Conservation (phyloP, 768 basidiomycete species). For the Chalciporus chontae region DNA sequence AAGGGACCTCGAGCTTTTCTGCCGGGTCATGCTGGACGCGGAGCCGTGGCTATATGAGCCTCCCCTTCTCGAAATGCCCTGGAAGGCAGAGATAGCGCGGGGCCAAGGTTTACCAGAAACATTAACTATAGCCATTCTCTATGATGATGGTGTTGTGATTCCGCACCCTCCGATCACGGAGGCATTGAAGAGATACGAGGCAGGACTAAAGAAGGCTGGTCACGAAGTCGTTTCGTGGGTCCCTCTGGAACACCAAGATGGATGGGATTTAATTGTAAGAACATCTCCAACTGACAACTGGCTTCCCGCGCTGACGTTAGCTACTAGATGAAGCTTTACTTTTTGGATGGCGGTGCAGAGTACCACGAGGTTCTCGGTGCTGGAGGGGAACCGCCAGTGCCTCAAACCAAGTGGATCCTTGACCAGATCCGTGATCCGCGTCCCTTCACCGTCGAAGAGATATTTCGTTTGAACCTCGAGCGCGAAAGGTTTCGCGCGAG, state of each 20-base stretch:
- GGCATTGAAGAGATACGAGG: slow-evolving; percentile 38
- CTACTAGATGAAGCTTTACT: slow-evolving; percentile 42
- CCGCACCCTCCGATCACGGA: slow-evolving; percentile 47
- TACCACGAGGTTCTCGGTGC: slow-evolving; percentile 36
- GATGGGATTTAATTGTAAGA: slow-evolving; percentile 47
- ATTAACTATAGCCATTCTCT: slow-evolving; percentile 44
- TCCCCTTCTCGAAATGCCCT: slow-evolving; percentile 47
- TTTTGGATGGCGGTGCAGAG: slow-evolving; percentile 47
- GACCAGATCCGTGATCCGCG: slow-evolving; percentile 36
- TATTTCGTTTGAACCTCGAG: slow-evolving; percentile 42
- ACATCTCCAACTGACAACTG: neutral
- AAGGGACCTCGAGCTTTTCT: slow-evolving; percentile 48
- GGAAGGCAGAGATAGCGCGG: slow-evolving; percentile 39
- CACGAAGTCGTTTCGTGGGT: slow-evolving; percentile 51
- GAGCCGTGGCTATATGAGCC: slow-evolving; percentile 47
- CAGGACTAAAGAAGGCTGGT: slow-evolving; percentile 41
- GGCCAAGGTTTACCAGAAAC: slow-evolving; percentile 38
- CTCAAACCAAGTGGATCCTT: slow-evolving; percentile 43
- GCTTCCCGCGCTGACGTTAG: slow-evolving; percentile 14
- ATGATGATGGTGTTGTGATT: slow-evolving; percentile 48
- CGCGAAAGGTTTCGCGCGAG: slow-evolving; percentile 40
- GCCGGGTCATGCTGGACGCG: slow-evolving; percentile 42
- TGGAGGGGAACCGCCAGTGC: slow-evolving; percentile 36
- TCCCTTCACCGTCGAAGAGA: slow-evolving; percentile 39
- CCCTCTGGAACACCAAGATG: slow-evolving; percentile 41